Evolutionary conservation across 768 basidiomycete genomes (phyloP).

Genomic region (Boletales sp.): DNA sequence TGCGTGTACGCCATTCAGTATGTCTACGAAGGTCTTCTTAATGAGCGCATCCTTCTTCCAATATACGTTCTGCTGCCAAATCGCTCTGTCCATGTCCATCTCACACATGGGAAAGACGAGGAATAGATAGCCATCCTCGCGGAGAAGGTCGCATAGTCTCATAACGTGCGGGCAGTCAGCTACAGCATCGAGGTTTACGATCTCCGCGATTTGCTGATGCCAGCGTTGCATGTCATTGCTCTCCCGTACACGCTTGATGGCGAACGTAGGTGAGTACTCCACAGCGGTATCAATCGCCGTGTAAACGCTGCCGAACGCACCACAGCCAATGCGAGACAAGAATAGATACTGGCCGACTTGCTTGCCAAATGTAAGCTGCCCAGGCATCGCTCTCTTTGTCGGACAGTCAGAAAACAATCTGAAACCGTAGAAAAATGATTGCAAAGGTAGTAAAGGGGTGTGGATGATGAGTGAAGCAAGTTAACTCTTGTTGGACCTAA

Average conservation of each 20-base stretch:
- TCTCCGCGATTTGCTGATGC: constrained; percentile 65
- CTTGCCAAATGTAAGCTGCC: constrained; percentile 29
- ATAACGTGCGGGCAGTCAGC: constrained; percentile 52
- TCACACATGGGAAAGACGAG: constrained; percentile 58
- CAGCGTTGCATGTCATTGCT: constrained; percentile 47
- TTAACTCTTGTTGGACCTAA: too few species aligned
- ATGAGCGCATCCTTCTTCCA: constrained; percentile 58
- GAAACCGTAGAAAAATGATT: too few species aligned
- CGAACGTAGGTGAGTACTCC: constrained; percentile 42
- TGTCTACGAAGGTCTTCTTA: constrained; percentile 64
- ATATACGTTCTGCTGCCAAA: constrained; percentile 51
- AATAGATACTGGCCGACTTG: constrained; percentile 60
- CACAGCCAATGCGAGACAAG: constrained; percentile 60
- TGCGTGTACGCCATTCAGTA: constrained; percentile 72
- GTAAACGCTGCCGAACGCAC: constrained; percentile 78
- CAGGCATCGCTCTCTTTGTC: too few species aligned
- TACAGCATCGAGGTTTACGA: constrained; percentile 48
- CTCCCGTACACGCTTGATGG: constrained; percentile 72
- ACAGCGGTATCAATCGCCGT: constrained; percentile 54
- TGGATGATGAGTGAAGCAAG: too few species aligned
- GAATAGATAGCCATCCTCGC: constrained; percentile 57
- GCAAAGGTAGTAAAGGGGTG: too few species aligned
- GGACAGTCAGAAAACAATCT: too few species aligned
- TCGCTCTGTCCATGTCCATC: constrained; percentile 62
- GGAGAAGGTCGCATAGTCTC: constrained; percentile 57